Evolutionary conservation across 306 rosid genomes (phyloP), one percentile per base, ranked within the genome.

Genomic region (Vigna angularis): DNA sequence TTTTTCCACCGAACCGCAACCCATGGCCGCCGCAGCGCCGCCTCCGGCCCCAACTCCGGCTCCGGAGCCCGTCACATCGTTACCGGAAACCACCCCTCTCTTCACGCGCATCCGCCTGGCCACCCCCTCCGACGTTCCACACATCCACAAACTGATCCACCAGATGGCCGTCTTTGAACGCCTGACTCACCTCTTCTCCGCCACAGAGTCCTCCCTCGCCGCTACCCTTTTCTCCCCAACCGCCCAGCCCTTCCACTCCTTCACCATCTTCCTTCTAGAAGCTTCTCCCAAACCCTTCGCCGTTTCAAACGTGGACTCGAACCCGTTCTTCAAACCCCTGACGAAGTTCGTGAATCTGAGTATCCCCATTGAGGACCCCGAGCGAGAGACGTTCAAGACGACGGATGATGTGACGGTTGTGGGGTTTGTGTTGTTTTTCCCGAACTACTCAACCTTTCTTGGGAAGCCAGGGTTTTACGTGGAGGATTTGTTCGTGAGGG

Each of bases 11-110:
- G 12, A 42, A 42, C 4, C 20, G 47, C 52, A 24, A 55, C 70
- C 42, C 52, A 93, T 90, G 80, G 96, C 96, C 50, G 94, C 98
- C 42, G 97, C 96, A 1, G 96, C 97, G 8, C 96, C 97, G 2
- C 97, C 94, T 2, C 89, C 96, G 0, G 89, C 96, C 16, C 88
- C 88, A 14, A 30, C 91, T 0, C 89, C 93, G 0, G 84, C 82
- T 0, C 87, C 93, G 0, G 73, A 78, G 13, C 83, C 88, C 0
- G 63, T 79, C 15, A 15, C 6, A 13, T 48, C 78, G 11, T 71
- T 87, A 3, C 58, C 82, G 2, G 87, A 70, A 55, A 74, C 85
- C 17, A 26, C 86, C 56, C 88, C 88, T 1, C 22, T 90, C 9
- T 94, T 94, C 87, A 51, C 95, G 30, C 91, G 97, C 28, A 57